These are phyloP conservation scores for Ophiostoma fasciatum DNA, from an alignment of 2,329 filamentous ascomycete species.

Conservation along the genomic window DNA sequence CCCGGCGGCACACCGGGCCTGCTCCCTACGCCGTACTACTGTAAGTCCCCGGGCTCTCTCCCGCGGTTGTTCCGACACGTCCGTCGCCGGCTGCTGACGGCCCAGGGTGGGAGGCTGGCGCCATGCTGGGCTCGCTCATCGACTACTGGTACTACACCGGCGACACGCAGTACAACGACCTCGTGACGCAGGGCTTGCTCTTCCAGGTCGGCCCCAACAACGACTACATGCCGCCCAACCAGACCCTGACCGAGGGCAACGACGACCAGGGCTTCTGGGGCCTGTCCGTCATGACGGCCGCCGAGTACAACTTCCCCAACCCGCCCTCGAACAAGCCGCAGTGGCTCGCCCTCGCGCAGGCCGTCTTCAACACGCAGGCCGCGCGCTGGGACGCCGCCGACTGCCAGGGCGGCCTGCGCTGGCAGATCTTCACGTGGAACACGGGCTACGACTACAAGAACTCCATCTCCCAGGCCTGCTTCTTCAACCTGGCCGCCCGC, in stretches of 20 bases:
- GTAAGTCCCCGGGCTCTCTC: too few species aligned
- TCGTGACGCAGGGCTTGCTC: conserved; percentile 53
- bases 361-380: conserved; percentile 68
- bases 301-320: conserved; percentile 52
- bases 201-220: conserved; percentile 58
- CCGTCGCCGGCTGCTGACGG: too few species aligned
- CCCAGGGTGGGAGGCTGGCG: conserved; percentile 57
- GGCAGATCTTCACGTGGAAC: conserved; percentile 79
- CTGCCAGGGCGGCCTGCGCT: conserved; percentile 64
- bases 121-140: conserved; percentile 55
- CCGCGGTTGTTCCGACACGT: neutral
- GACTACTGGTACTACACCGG: conserved; percentile 54
- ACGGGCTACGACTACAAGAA: conserved; percentile 60
- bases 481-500: conserved; percentile 40
- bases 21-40: conserved; percentile 17
- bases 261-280: conserved; percentile 68
- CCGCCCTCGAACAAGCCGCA: conserved; percentile 41
- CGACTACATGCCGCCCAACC: conserved; percentile 66
- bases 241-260: conserved; percentile 49
- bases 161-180: conserved; percentile 53
- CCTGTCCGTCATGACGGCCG: conserved; percentile 53
- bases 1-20: conserved; percentile 34
- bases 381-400: conserved; percentile 53
- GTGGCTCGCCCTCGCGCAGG: conserved; percentile 61
- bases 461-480: conserved; percentile 33